Percentiles rank a stretch among this genome's conserved stretches.
Evolutionary conservation across 2,329 filamentous ascomycete species (phyloP).

Genomic region (Gaeumannomyces sp.): DNA sequence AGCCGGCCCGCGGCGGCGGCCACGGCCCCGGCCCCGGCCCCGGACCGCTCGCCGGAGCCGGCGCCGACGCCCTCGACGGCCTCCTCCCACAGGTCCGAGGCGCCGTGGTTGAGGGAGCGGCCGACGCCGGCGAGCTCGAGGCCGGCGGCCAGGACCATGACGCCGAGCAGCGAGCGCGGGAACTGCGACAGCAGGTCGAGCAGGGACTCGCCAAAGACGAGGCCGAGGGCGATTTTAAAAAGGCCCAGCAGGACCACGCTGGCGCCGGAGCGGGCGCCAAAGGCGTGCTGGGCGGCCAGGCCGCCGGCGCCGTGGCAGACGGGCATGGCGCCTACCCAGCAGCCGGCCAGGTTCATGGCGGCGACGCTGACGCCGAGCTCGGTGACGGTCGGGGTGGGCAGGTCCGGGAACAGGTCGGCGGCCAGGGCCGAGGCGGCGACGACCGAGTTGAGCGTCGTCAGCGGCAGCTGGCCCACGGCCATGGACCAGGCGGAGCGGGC

Average conservation of each 20-base stretch:
- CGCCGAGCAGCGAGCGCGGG: slow-evolving; percentile 68
- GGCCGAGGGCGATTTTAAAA: slow-evolving; percentile 68
- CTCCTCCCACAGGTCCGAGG: slow-evolving; percentile 54
- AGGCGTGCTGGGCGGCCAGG: slow-evolving; percentile 82
- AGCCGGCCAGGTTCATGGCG: slow-evolving; percentile 74
- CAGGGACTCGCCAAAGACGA: slow-evolving; percentile 70
- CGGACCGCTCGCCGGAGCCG: slow-evolving; percentile 11
- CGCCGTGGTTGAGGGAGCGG: slow-evolving; percentile 72
- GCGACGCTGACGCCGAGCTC: slow-evolving; percentile 76
- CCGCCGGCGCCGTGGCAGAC: slow-evolving; percentile 91
- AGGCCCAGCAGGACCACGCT: slow-evolving; percentile 74
- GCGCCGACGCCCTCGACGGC: slow-evolving; percentile 29
- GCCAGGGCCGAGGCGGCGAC: slow-evolving; percentile 78
- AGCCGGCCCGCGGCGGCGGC: slow-evolving; percentile 20
- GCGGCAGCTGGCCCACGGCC: slow-evolving; percentile 81
- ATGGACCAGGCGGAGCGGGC: slow-evolving; percentile 38
- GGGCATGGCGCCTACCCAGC: slow-evolving; percentile 94
- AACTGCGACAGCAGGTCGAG: slow-evolving; percentile 64
- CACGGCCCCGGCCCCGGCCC: slow-evolving; percentile 17
- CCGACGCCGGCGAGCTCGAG: slow-evolving; percentile 83
- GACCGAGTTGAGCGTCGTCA: slow-evolving; percentile 89
- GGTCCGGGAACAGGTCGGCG: slow-evolving; percentile 65
- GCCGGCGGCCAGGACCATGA: slow-evolving; percentile 87
- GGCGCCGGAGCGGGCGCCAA: slow-evolving; percentile 82
- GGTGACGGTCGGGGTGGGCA: slow-evolving; percentile 62